Percentiles rank a stretch among this genome's conserved stretches.
Evolutionary conservation across 2,329 filamentous ascomycete genomes (phyloP).

Genomic region (Talaromyces sp.): DNA sequence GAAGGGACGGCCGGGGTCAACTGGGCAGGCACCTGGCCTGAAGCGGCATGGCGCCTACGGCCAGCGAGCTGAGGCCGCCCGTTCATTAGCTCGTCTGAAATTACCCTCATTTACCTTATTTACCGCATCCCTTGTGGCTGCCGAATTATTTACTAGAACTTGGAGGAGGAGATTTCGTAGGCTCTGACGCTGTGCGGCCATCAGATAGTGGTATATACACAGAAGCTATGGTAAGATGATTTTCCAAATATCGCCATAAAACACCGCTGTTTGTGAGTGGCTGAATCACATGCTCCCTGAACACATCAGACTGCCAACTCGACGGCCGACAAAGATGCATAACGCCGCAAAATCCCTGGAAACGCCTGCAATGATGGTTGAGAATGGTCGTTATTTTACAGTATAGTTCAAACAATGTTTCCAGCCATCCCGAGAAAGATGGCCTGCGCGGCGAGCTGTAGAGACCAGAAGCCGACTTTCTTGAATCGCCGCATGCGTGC

Average conservation of each 20-base stretch:
- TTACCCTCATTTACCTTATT: neutral
- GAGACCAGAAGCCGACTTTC: constrained; percentile 94
- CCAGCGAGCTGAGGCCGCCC: neutral
- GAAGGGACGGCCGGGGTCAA: neutral
- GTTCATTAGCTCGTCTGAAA: constrained; percentile 6
- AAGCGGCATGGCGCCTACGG: constrained; percentile 1
- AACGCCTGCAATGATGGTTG: constrained; percentile 16
- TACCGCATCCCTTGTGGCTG: neutral
- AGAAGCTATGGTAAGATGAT: neutral
- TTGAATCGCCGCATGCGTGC: constrained; percentile 81
- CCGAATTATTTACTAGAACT: too few species aligned
- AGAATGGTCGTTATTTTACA: constrained; percentile 8
- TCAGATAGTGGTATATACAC: neutral
- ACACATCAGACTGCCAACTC: neutral
- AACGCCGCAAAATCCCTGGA: neutral
- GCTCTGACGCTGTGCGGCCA: neutral
- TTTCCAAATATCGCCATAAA: neutral
- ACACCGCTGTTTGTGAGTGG: neutral
- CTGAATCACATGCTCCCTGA: neutral
- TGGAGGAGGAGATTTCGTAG: constrained; percentile 6
- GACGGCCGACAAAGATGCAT: neutral
- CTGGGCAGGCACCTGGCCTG: neutral
- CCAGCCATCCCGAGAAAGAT: constrained; percentile 94
- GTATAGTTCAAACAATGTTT: constrained; percentile 56
- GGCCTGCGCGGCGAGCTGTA: constrained; percentile 87